Base-by-base conservation (phyloP, 164 flowering plant species). In the Stephania cephalantha region DNA sequence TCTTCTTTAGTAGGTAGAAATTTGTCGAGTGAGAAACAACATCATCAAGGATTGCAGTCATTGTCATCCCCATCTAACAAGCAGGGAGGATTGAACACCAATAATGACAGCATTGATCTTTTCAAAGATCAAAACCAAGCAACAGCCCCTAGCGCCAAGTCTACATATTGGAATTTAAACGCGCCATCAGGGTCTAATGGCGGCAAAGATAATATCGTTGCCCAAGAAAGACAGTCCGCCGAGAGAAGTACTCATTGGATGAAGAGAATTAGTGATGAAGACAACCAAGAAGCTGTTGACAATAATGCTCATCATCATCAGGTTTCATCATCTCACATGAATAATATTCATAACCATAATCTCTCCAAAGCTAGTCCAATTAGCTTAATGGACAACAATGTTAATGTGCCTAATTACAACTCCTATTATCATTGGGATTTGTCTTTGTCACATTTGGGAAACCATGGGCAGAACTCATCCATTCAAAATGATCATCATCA, bases 381-480 rank as follows among this genome's bases (percentile, higher is more conserved):
- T 25, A 74, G 78, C 46, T 77, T 84, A 52, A 48, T 82, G 9
- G 83, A 74, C 58, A 82, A 74, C 58, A 82, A 80, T 85, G 68
- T 73, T 10, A 25, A 25, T 25, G 55, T 81, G 73, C 84, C 87
- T 25, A 25, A 25, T 25, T 82, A 72, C 77, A 79, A 80, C 77
- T 74, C 91, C 44, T 85, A 79, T 77, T 77, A 83, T 53, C 87
- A 87, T 44, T 83, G 84, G 81, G 90, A 87, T 64, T 75, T 83
- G 55, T 76, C 80, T 4, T 55, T 78, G 12, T 77, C 86, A 30
- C 85, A 86, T 53, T 76, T 78, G 13, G 82, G 84, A 72, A 77
- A 74, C 68, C 82, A 80, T 76, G 85, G 85, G 70, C 15, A 11
- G 11, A 79, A 55, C 45, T 55, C 25, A 25, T 25, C 86, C 55